A percentile compares a stretch with the other conserved stretches of the same genome.
phyloP scores from a whole-genome alignment of 176 grass and related monocot genomes.

The Olyra latifolia region DNA sequence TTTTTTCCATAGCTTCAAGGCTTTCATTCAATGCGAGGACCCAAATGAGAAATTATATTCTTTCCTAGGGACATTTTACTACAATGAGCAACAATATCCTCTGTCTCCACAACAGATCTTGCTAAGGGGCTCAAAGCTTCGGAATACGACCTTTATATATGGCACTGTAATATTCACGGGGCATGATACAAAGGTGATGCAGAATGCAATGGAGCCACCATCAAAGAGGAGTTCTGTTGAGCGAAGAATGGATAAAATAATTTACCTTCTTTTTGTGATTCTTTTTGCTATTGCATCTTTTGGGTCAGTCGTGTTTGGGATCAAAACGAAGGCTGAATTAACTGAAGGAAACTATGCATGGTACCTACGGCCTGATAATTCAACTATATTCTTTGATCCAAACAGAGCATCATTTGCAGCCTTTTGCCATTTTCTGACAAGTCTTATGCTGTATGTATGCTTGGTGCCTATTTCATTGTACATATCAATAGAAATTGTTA shows the following conservation, averaged over 20 bases:
- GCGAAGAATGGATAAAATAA: slow-evolving; percentile 79
- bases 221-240: slow-evolving; percentile 96
- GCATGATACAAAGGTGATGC: slow-evolving; percentile 94
- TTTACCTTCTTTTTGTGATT: slow-evolving; percentile 75
- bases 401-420: slow-evolving; percentile 58
- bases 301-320: slow-evolving; percentile 77
- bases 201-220: slow-evolving; percentile 87
- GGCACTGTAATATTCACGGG: slow-evolving; percentile 86
- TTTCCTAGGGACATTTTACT: slow-evolving; percentile 75
- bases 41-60: slow-evolving; percentile 87
- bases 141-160: slow-evolving; percentile 72
- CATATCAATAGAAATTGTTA: slow-evolving; percentile 96
- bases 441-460: slow-evolving; percentile 83
- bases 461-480: slow-evolving; percentile 95
- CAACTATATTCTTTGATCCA: slow-evolving; percentile 76
- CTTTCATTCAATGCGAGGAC: slow-evolving; percentile 82
- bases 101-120: slow-evolving; percentile 81
- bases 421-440: slow-evolving; percentile 83
- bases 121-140: slow-evolving; percentile 84
- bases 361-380: slow-evolving; percentile 79
- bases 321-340: slow-evolving; percentile 64
- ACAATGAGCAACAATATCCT: slow-evolving; percentile 59
- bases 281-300: slow-evolving; percentile 60
- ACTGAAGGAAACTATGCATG: slow-evolving; percentile 62
- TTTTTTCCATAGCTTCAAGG: slow-evolving; percentile 63